Base-by-base conservation (phyloP, 1,284 basidiomycete genomes). In the Lignosus rhinocerotis region DNA sequence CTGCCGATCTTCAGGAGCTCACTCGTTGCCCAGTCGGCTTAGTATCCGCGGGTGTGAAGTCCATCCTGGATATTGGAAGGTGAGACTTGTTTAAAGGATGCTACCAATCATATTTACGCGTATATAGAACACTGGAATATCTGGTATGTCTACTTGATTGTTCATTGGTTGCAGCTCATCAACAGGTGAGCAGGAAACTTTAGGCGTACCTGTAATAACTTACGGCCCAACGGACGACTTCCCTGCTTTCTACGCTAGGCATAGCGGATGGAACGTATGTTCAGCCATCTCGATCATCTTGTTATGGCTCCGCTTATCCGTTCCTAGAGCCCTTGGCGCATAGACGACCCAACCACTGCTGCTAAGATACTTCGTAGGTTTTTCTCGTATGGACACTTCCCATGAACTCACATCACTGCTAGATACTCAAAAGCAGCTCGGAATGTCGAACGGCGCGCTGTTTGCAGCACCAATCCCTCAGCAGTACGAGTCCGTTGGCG, bases 21-120 rank as follows among this genome's bases (percentile, higher is more conserved):
- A 82, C 90, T 25, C 83, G 92, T 21, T 94, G 90, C 63, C 88
- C 91, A 21, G 92, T 97, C 56, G 92, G 92, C 8, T 83, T 99
- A 39, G 88, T 99, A 21, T 97, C 96, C 42, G 92, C 95, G 2
- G 97, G 97, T 3, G 89, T 94, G 36, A 99, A 99, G 72, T 95
- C 92, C 0, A 98, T 99, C 64, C 76, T 99, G 52, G 96, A 98
- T 73, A 96, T 99, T 61, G 92, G 92, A 55, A 80, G 83, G 89
- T 85, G 64, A 48, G 60, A 46, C 70, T 7, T 46, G 3, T 12
- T 5, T 11, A 41, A 4, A 11, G 0, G 32, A 17, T 14, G 12
- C 9, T 11, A 4, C 3, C 0, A 19, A 0, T 11, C 14, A 11
- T 17, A 8, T 46, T 43, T 1, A 38, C 7, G n/a, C 31, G 2